These are phyloP conservation scores for Amaranthus cruentus DNA, from an alignment of 148 eudicot species.

Conservation along the genomic window DNA sequence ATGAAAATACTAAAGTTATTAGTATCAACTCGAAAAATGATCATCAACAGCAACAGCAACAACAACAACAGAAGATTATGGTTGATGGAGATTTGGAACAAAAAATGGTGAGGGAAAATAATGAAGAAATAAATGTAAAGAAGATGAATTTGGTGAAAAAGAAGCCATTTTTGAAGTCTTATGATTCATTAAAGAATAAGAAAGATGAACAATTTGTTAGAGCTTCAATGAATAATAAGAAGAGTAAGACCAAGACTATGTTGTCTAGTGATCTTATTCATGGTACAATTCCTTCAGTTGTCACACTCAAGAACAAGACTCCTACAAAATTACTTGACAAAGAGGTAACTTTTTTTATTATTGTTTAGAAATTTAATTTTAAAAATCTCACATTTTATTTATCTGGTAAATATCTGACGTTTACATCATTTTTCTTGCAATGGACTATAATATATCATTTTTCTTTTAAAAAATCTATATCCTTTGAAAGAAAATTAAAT, in stretches of 20 bases:
- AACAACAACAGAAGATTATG: slow-evolving; percentile 7
- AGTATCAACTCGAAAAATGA: not conserved
- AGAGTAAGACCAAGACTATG: slow-evolving; percentile 43
- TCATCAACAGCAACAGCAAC: not conserved
- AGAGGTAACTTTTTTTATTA: slow-evolving; percentile 37
- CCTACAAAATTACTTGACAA: slow-evolving; percentile 36
- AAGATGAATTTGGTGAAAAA: slow-evolving; percentile 4
- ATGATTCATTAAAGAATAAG: slow-evolving; percentile 39
- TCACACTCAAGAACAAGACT: slow-evolving; percentile 51
- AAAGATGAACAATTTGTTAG: slow-evolving; percentile 63
- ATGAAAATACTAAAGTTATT: not conserved
- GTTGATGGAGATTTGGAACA: slow-evolving; percentile 11
- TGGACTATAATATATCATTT: not conserved
- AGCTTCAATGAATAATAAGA: slow-evolving; percentile 30
- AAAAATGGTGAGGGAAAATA: not conserved
- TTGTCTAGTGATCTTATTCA: slow-evolving; percentile 45
- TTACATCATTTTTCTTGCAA: not conserved
- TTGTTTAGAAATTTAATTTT: not conserved
- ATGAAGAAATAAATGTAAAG: not conserved
- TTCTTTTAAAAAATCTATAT: not conserved
- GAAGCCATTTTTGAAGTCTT: slow-evolving; percentile 16
- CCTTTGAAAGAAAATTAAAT: too few relatives aligned
- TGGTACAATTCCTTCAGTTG: slow-evolving; percentile 40
- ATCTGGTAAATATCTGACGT: too few relatives aligned
- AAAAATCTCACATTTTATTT: too few relatives aligned